Evolutionary conservation across 129 eudicot genomes (phyloP).

Genomic region (Escallonia herrerae): DNA sequence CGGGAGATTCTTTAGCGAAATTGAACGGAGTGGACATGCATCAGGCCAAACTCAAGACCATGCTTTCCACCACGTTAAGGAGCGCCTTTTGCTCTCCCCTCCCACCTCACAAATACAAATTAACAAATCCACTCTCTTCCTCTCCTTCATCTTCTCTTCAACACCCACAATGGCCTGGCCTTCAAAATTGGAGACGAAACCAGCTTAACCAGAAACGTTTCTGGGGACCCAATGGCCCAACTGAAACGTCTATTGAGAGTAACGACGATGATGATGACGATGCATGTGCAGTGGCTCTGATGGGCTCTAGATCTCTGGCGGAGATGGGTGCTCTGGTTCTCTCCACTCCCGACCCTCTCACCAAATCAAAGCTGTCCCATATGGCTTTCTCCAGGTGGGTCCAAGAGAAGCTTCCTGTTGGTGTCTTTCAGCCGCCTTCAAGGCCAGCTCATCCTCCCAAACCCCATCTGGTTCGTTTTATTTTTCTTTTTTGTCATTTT

Average conservation of each 20-base stretch:
- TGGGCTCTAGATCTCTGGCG: constrained; percentile 44
- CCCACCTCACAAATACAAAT: constrained; percentile 20
- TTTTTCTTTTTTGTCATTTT: neutral
- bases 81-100: constrained; percentile 11
- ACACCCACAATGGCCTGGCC: constrained; percentile 66
- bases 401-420: constrained; percentile 46
- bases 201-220: constrained; percentile 56
- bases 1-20: too few species aligned
- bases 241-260: constrained; percentile 6
- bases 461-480: constrained; percentile 61
- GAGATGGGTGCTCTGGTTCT: constrained; percentile 76
- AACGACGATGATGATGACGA: too few species aligned
- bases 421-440: constrained; percentile 48
- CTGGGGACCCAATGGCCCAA: constrained; percentile 83
- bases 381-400: constrained; percentile 56
- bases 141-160: constrained; percentile 15
- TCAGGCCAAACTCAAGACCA: constrained; percentile 12
- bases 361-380: constrained; percentile 72
- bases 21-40: neutral
- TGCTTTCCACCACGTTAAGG: constrained; percentile 26
- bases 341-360: constrained; percentile 62
- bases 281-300: too few species aligned
- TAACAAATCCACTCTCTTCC: constrained; percentile 10
- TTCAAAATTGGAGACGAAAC: constrained; percentile 55
- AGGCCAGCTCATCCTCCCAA: constrained; percentile 72